Conservation (phyloP, 2,329 filamentous ascomycete species). For the Colletotrichum noveboracense region DNA sequence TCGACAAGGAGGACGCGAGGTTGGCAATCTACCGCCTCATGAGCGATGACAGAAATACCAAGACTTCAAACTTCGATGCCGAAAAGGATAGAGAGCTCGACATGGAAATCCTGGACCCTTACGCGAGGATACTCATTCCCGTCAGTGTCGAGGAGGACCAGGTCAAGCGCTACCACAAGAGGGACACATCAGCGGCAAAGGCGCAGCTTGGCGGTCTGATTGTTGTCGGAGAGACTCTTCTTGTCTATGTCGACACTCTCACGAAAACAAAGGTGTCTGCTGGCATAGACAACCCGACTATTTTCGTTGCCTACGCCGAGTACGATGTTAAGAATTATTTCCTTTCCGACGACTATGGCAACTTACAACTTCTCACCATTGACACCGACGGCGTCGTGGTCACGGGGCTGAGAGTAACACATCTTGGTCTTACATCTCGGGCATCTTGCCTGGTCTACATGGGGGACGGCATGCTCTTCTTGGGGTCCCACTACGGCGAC, state of each 20-base stretch:
- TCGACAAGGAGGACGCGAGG: constrained; percentile 57
- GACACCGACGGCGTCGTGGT: constrained; percentile 71
- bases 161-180: constrained; percentile 65
- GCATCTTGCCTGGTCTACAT: constrained; percentile 83
- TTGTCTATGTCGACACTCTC: constrained; percentile 85
- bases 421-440: constrained; percentile 71
- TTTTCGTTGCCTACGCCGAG: constrained; percentile 91
- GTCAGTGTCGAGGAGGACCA: constrained; percentile 60
- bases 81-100: constrained; percentile 60
- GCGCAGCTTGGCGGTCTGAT: constrained; percentile 73
- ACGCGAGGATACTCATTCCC: constrained; percentile 67
- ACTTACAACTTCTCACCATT: constrained; percentile 84
- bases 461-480: constrained; percentile 74
- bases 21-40: constrained; percentile 66
- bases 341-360: constrained; percentile 91
- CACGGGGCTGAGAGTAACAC: constrained; percentile 72
- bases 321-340: constrained; percentile 84
- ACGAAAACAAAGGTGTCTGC: constrained; percentile 71
- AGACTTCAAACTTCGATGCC: constrained; percentile 60
- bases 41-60: constrained; percentile 60
- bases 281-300: constrained; percentile 73
- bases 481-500: constrained; percentile 92
- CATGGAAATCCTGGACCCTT: constrained; percentile 58
- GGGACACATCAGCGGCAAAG: constrained; percentile 56
- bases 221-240: constrained; percentile 78